Evolutionary conservation across 2,329 filamentous ascomycete species (phyloP).

Genomic region (Blumeria graminis): DNA sequence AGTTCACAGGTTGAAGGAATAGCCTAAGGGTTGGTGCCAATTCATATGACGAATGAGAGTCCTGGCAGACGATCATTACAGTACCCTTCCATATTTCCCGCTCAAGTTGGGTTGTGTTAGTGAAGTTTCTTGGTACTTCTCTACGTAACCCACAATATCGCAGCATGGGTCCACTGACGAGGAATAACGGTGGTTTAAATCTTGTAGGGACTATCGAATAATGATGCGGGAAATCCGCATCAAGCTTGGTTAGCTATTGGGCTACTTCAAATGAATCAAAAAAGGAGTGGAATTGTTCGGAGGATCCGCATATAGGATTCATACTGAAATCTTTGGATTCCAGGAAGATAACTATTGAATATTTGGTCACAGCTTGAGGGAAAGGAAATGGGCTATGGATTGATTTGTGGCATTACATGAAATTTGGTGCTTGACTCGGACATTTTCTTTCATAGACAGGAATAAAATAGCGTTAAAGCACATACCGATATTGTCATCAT

Average conservation of each 20-base stretch:
- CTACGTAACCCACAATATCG: constrained; percentile 66
- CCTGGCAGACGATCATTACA: constrained; percentile 84
- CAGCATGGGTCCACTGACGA: constrained; percentile 77
- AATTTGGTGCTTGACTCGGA: no score
- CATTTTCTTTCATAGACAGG: no score
- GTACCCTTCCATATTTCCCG: constrained; percentile 79
- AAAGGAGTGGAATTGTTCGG: not conserved
- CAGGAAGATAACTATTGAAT: no score
- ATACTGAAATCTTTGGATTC: no score
- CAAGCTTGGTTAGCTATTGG: constrained; percentile 15
- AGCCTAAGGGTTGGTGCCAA: constrained; percentile 60
- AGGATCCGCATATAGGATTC: no score
- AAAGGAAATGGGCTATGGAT: no score
- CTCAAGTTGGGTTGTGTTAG: constrained; percentile 18
- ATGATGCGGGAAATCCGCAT: constrained; percentile 16
- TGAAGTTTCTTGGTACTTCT: constrained; percentile 23
- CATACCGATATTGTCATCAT: constrained; percentile 36
- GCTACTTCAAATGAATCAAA: not conserved
- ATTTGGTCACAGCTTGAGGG: no score
- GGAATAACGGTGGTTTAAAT: constrained; percentile 62
- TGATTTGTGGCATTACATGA: no score
- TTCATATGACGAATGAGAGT: constrained; percentile 60
- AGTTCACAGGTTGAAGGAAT: constrained; percentile 66
- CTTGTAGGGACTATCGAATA: constrained; percentile 26
- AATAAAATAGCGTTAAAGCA: not conserved